A percentile compares a stretch with the other conserved stretches of the same genome.
Conservation (phyloP, 2,329 filamentous ascomycete species). For the Fusarium abutilonis region DNA sequence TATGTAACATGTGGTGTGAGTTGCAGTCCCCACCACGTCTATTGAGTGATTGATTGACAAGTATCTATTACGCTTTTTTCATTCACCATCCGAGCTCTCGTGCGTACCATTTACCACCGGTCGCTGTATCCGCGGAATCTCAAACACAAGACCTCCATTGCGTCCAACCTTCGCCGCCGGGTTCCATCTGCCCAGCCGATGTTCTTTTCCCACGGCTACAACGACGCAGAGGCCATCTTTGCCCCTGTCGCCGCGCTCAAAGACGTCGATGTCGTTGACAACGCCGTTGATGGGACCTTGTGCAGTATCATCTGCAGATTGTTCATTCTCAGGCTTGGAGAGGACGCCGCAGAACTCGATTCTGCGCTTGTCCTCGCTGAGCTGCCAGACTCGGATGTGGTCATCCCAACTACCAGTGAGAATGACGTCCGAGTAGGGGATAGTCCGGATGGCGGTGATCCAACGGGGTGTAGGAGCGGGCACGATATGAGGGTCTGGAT, state of each 20-base stretch:
- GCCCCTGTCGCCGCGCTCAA: conserved; percentile 82
- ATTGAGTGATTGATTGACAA: conserved; percentile 36
- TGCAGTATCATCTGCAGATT: conserved; percentile 45
- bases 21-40: conserved; percentile 35
- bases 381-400: conserved; percentile 82
- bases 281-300: conserved; percentile 71
- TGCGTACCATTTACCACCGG: conserved; percentile 49
- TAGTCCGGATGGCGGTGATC: conserved; percentile 86
- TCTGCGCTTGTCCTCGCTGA: conserved; percentile 83
- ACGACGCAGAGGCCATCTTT: conserved; percentile 83
- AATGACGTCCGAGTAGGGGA: conserved; percentile 91
- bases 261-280: conserved; percentile 87
- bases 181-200: conserved; percentile 86
- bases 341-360: conserved; percentile 78
- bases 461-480: conserved; percentile 78
- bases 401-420: conserved; percentile 94
- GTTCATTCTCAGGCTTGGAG: conserved; percentile 52
- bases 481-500: conserved; percentile 68
- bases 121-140: conserved; percentile 68
- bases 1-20: conserved; percentile 26
- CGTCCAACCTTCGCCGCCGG: conserved; percentile 66
- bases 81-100: conserved; percentile 39
- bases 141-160: conserved; percentile 89
- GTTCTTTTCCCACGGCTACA: conserved; percentile 86
- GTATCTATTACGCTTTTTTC: conserved; percentile 42